Percentiles rank a stretch among this genome's conserved stretches.
These are phyloP conservation scores for Pseudogymnoascus sp. DNA, from an alignment of 2,329 filamentous ascomycete genomes.

Conservation along the genomic window DNA sequence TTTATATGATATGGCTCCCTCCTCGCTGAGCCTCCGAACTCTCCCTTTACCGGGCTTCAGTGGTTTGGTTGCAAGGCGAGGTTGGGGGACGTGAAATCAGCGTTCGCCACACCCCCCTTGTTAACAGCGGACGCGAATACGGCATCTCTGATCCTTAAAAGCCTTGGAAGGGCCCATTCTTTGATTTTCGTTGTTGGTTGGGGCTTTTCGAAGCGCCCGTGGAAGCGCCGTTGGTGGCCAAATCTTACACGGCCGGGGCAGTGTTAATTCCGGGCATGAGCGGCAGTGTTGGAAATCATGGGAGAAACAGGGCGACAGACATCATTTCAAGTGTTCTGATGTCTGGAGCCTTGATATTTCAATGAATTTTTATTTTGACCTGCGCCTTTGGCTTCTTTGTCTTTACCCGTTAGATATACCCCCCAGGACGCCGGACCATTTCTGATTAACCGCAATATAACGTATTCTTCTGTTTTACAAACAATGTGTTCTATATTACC, in stretches of 20 bases:
- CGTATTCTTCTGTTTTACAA: not conserved
- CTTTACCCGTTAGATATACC: not conserved
- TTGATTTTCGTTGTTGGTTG: conserved; percentile 6
- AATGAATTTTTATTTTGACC: not conserved
- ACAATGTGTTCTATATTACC: not conserved
- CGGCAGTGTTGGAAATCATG: not conserved
- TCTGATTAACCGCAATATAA: not conserved
- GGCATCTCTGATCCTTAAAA: conserved; percentile 78
- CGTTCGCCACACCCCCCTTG: conserved; percentile 99
- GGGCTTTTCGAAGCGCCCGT: not conserved
- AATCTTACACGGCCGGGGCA: not conserved
- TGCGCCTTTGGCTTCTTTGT: too few relatives aligned
- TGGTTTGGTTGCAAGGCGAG: conserved; percentile 61
- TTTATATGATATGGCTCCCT: conserved; percentile 73
- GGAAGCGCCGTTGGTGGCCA: not conserved
- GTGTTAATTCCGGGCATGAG: not conserved
- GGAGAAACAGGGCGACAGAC: not conserved
- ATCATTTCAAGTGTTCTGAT: not conserved
- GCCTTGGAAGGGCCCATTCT: conserved; percentile 44
- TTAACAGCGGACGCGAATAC: conserved; percentile 93
- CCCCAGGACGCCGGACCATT: not conserved
- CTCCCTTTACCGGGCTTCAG: conserved; percentile 88
- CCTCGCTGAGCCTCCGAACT: conserved; percentile 61
- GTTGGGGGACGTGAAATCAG: conserved; percentile 81
- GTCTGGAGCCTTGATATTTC: not conserved